Conservation (phyloP, 129 eudicot genomes). For the Dittrichia graveolens region DNA sequence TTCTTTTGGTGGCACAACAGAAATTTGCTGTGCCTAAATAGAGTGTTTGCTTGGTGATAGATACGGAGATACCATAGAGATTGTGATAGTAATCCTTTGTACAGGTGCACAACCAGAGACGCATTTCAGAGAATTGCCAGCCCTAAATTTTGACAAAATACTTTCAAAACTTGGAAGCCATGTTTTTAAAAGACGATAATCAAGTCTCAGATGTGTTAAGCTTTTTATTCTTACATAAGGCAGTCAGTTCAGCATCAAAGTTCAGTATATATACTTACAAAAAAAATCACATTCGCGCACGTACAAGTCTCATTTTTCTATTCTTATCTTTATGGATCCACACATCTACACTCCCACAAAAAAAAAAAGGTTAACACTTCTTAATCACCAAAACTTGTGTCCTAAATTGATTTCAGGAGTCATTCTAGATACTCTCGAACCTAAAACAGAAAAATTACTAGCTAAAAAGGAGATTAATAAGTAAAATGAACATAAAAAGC, state of each 20-base stretch:
- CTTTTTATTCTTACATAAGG: background rate
- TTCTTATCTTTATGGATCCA: background rate
- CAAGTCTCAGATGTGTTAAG: constrained; percentile 1
- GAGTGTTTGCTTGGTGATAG: background rate
- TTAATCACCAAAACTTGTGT: background rate
- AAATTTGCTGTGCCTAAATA: background rate
- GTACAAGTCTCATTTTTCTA: no score
- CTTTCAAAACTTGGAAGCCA: background rate
- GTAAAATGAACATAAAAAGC: background rate
- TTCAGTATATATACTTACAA: no score
- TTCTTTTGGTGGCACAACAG: background rate
- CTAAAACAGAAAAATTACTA: constrained; percentile 1
- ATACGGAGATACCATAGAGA: background rate
- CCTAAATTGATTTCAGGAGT: background rate
- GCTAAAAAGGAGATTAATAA: background rate
- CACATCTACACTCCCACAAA: constrained; percentile 4
- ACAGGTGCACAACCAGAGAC: constrained; percentile 12
- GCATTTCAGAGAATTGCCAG: background rate
- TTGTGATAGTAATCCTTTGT: constrained; percentile 2
- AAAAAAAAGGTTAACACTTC: background rate
- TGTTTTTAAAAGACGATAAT: background rate
- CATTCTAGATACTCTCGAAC: constrained; percentile 12
- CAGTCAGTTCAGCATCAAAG: background rate
- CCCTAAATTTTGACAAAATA: background rate
- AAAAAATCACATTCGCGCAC: no score